Conservation (phyloP, 2,329 filamentous ascomycete species). For the Lizonia empirigonia region DNA sequence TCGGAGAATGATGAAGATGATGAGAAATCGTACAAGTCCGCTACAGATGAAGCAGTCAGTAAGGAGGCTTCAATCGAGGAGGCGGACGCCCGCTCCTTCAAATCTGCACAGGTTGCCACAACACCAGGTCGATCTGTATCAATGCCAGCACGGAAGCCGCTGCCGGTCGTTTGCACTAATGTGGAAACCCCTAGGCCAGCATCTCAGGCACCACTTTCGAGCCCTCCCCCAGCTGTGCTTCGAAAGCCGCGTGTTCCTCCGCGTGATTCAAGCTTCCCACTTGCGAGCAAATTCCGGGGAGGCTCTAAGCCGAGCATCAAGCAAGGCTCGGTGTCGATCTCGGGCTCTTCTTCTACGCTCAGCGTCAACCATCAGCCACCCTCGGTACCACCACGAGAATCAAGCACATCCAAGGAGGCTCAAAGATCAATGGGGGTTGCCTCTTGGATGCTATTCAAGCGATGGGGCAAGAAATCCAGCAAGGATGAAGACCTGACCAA, state of each 20-base stretch:
- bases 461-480: slow-evolving; percentile 18
- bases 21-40: slow-evolving; percentile 24
- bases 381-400: slow-evolving; percentile 38
- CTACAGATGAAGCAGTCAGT: slow-evolving; percentile 16
- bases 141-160: slow-evolving; percentile 22
- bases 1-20: slow-evolving; percentile 7
- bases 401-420: slow-evolving; percentile 42
- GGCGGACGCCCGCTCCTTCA: slow-evolving; percentile 31
- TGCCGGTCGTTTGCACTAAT: slow-evolving; percentile 7
- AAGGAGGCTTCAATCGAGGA: slow-evolving; percentile 23
- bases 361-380: slow-evolving; percentile 26
- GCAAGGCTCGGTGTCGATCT: slow-evolving; percentile 27
- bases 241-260: slow-evolving; percentile 20
- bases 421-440: slow-evolving; percentile 35
- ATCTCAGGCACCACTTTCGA: slow-evolving; percentile 23
- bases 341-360: slow-evolving; percentile 33
- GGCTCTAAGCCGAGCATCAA: slow-evolving; percentile 32
- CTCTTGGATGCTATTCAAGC: slow-evolving; percentile 35
- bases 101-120: slow-evolving; percentile 24
- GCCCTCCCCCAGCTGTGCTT: slow-evolving; percentile 19
- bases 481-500: slow-evolving; percentile 14
- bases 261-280: slow-evolving; percentile 29
- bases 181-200: slow-evolving; percentile 13
- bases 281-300: slow-evolving; percentile 21
- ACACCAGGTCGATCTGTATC: slow-evolving; percentile 30